Base-by-base conservation (phyloP, 2,329 filamentous ascomycete species). In the Hymenotorrendiella dingleyae region DNA sequence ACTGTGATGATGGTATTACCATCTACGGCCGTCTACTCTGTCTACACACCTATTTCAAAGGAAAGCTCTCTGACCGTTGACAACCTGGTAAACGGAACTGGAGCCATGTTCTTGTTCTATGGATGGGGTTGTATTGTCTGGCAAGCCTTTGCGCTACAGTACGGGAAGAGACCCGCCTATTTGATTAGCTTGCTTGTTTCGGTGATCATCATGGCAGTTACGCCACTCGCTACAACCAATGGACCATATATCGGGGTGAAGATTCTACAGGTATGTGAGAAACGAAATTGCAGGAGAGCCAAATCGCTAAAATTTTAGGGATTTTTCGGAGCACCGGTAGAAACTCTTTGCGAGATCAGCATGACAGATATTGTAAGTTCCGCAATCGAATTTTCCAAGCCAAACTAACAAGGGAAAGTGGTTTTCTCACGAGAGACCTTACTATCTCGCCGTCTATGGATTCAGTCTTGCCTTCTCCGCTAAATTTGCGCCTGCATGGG, bases 41-140 rank as follows among this genome's bases (percentile, higher is more conserved):
- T 74, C 16, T 62, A 73, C 5, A 66, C 67, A 2, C 67, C 68
- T 12, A 68, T 74, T 27, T 65, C 66, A 3, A 59, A 63, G 43
- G 67, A 67, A 8, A 69, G 67, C 0, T 64, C 63, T 6, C 57
- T 75, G 24, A 66, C 64, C 0, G 57, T 71, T 4, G 61, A 58
- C 9, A 62, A 67, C 21, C 54, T 74, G 21, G 69, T 71, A 41
- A 63, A 66, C 45, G 71, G 72, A 4, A 73, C 67, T 4, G 72
- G 72, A 2, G 64, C 68, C 27, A 71, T 72, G 69, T 73, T 74
- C 46, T 53, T 74, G 21, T 62, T 70, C 11, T 65, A 73, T 19
- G 71, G 72, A 2, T 74, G 70, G 70, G 70, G 69, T 0, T 66
- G 67, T 42, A 57, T 76, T 3, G 56, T 76, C 32, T 74, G 69